Conservation (phyloP, 2,329 filamentous ascomycete species). For the Pseudocercospora pini-densiflorae region DNA sequence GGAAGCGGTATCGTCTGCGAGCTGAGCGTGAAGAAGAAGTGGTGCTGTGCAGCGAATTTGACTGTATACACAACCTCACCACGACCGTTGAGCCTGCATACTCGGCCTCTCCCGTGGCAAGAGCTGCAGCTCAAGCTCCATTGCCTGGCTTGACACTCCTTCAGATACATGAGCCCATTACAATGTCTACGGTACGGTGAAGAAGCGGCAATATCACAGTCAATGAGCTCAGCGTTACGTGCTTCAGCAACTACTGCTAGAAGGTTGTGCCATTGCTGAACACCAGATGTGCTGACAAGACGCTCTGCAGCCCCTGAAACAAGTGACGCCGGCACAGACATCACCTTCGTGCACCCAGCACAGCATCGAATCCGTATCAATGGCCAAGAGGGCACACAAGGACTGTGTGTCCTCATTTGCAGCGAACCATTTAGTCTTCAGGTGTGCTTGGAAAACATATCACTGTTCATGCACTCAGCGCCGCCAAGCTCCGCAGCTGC, state of each 20-base stretch:
- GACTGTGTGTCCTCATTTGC: background rate
- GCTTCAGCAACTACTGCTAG: background rate
- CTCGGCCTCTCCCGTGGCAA: background rate
- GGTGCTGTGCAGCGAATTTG: background rate
- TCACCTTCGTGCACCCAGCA: background rate
- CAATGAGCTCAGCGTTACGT: background rate
- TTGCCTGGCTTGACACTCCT: background rate
- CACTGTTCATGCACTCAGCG: background rate
- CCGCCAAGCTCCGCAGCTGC: background rate
- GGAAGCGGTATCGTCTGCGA: background rate
- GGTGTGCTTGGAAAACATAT: background rate
- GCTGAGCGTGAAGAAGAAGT: background rate
- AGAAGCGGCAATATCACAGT: background rate
- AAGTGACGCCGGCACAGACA: background rate
- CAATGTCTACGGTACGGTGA: background rate
- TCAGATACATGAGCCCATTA: background rate
- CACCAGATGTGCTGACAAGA: background rate
- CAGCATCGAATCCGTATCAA: background rate
- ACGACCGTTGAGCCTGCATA: background rate
- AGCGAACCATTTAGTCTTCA: background rate
- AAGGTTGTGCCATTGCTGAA: background rate
- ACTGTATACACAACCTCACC: background rate
- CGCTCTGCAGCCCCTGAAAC: background rate
- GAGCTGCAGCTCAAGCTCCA: background rate
- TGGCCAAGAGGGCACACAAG: background rate